Percentiles rank a stretch among this genome's conserved stretches.
phyloP scores from a whole-genome alignment of 441 rosid genomes.

The Kokia cookei region DNA sequence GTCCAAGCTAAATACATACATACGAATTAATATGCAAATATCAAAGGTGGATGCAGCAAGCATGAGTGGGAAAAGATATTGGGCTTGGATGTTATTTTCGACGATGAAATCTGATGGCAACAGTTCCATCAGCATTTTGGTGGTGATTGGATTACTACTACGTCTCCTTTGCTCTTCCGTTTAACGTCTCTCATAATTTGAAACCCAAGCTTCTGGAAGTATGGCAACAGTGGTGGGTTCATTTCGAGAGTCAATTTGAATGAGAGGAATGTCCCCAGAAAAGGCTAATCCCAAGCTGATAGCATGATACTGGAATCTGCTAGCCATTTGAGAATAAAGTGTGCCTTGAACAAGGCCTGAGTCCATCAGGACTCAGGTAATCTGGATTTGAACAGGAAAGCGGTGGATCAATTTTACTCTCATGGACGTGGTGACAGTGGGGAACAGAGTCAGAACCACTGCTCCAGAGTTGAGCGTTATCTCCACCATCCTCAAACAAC shows the following conservation, averaged over 20 bases:
- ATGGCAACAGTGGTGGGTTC: background rate
- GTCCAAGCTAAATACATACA: background rate
- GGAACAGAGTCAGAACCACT: background rate
- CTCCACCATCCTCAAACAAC: background rate
- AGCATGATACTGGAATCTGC: background rate
- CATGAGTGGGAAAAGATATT: background rate
- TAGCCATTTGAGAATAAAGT: background rate
- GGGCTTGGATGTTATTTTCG: background rate
- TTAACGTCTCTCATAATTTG: background rate
- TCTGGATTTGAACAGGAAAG: background rate
- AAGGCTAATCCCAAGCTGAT: background rate
- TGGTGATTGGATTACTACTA: background rate
- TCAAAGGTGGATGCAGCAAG: background rate
- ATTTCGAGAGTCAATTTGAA: background rate
- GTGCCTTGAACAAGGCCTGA: background rate
- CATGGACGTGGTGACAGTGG: background rate
- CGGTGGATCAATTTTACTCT: background rate
- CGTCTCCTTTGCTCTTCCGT: background rate
- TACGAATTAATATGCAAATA: background rate
- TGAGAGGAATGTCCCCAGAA: background rate
- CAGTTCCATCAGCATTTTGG: background rate
- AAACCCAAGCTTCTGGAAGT: background rate
- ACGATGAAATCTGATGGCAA: background rate
- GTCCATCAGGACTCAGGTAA: background rate
- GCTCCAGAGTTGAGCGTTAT: background rate